phyloP scores from a whole-genome alignment of 805 yeast species.

The Candida nemodendra region DNA sequence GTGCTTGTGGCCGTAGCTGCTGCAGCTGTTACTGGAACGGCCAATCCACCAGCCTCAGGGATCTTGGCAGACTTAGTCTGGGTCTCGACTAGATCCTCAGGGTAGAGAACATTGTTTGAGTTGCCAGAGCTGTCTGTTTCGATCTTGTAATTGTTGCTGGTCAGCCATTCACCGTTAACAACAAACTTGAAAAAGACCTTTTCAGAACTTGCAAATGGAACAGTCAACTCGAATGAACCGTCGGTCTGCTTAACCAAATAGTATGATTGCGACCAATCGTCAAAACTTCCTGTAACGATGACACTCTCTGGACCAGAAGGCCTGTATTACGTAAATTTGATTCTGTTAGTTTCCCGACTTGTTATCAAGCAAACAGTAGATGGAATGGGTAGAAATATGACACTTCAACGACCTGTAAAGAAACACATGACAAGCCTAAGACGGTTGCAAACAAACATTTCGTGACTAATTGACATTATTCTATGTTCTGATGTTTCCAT shows the following conservation, averaged over 20 bases:
- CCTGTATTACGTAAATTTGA: no score
- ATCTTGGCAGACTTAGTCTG: constrained; percentile 35
- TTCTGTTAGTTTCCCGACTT: no score
- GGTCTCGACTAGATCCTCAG: constrained; percentile 34
- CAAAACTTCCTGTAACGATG: constrained; percentile 60
- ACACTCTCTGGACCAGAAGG: constrained; percentile 39
- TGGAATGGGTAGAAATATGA: no score
- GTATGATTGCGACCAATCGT: constrained; percentile 52
- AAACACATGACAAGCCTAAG: no score
- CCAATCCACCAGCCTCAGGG: constrained; percentile 50
- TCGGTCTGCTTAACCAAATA: constrained; percentile 45
- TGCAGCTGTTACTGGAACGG: constrained; percentile 23
- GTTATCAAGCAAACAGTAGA: no score
- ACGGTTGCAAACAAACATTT: no score
- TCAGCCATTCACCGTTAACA: constrained; percentile 60
- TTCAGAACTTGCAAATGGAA: constrained; percentile 28
- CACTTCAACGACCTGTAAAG: no score
- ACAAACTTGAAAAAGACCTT: constrained; percentile 50
- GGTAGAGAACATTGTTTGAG: constrained; percentile 48
- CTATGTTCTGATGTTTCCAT: no score
- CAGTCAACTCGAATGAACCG: constrained; percentile 32
- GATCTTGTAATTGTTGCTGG: constrained; percentile 37
- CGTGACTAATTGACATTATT: no score
- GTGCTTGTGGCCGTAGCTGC: constrained; percentile 5
- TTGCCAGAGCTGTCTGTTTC: constrained; percentile 51